These are phyloP conservation scores for Solanum hybrid DNA, from an alignment of 305 asterid species.

Conservation along the genomic window DNA sequence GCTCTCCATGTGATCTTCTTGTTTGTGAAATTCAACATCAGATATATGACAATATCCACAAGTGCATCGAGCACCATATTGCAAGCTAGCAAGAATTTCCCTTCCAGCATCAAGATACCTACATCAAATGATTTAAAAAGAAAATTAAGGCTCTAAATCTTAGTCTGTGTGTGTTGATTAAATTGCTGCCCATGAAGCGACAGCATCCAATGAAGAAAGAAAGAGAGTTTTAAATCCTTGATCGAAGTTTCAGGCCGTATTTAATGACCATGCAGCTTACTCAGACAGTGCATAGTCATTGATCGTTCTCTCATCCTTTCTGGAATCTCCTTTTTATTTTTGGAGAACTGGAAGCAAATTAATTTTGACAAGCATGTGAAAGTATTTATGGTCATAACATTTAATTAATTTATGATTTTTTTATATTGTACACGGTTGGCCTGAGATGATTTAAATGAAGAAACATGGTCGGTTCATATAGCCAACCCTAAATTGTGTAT, in stretches of 20 bases:
- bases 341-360: not conserved
- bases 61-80: conserved; percentile 78
- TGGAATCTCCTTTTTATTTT: not conserved
- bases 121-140: conserved; percentile 1
- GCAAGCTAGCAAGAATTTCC: conserved; percentile 92
- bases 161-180: not conserved
- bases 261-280: not conserved
- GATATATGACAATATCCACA: conserved; percentile 97
- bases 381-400: not conserved
- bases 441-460: not conserved
- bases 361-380: not conserved
- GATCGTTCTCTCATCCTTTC: not conserved
- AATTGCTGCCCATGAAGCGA: not conserved
- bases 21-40: conserved; percentile 86
- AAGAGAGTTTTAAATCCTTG: not conserved
- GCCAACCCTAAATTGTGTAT: not conserved
- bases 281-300: not conserved
- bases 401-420: not conserved
- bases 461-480: not conserved
- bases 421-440: not conserved
- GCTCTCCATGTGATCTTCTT: conserved; percentile 99
- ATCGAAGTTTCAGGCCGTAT: not conserved
- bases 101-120: conserved; percentile 95
- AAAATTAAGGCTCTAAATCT: not conserved
- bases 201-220: not conserved